Conservation (phyloP, 768 basidiomycete genomes). For the Trametes coccinea region DNA sequence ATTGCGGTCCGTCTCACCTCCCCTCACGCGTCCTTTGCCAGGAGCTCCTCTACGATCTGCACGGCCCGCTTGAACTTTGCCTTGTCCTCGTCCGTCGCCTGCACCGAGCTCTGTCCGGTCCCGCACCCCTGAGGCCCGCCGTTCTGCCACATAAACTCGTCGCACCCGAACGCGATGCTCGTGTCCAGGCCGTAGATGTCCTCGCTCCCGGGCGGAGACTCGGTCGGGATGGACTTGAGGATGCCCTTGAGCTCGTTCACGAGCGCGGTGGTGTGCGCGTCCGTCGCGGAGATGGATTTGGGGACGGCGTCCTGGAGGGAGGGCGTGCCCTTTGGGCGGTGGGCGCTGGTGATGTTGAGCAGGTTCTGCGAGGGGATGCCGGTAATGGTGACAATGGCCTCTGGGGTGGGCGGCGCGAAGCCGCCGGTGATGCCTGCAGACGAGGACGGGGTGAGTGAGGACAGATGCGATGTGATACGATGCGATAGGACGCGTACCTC, state of each 20-base stretch:
- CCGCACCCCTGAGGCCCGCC: conserved; percentile 63
- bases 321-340: conserved; percentile 51
- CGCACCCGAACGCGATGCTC: conserved; percentile 60
- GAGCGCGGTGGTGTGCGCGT: conserved; percentile 39
- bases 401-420: conserved; percentile 68
- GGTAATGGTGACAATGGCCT: conserved; percentile 54
- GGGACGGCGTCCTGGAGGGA: conserved; percentile 42
- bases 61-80: conserved; percentile 70
- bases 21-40: conserved; percentile 21
- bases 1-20: background rate
- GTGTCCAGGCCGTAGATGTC: conserved; percentile 75
- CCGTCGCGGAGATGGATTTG: conserved; percentile 40
- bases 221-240: conserved; percentile 58
- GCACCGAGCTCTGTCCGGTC: conserved; percentile 47
- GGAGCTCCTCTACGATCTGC: conserved; percentile 59
- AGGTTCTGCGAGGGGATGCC: conserved; percentile 35
- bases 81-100: conserved; percentile 62
- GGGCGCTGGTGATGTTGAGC: conserved; percentile 48
- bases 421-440: conserved; percentile 73
- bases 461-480: background rate
- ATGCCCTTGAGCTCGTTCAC: conserved; percentile 61
- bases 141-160: conserved; percentile 61
- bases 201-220: conserved; percentile 56
- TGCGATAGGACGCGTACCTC: conserved; percentile 41
- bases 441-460: background rate